phyloP scores from a whole-genome alignment of 2,329 filamentous ascomycete genomes.

The Sporothrix pseudoabietina region DNA sequence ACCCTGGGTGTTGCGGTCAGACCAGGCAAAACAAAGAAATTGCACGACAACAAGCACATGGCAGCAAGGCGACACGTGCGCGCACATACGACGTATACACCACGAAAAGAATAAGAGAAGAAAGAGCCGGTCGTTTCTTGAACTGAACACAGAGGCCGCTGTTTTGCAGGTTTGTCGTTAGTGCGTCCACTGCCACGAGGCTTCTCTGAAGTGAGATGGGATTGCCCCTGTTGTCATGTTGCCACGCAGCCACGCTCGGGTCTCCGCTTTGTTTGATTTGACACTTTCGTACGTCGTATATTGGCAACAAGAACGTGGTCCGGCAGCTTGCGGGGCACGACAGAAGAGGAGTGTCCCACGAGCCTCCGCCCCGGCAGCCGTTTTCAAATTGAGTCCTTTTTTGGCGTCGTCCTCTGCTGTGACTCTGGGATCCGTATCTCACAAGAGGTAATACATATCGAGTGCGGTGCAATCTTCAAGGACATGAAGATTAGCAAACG shows the following conservation, averaged over 20 bases:
- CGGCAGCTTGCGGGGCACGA: background rate
- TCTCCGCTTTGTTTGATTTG: constrained; percentile 19
- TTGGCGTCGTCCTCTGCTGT: background rate
- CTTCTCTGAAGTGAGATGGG: background rate
- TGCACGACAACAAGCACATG: background rate
- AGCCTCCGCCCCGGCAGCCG: background rate
- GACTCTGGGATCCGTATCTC: background rate
- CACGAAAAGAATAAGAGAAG: background rate
- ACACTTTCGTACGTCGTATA: background rate
- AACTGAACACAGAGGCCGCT: background rate
- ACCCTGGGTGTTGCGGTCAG: background rate
- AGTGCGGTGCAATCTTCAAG: background rate
- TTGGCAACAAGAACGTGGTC: background rate
- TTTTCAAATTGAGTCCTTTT: background rate
- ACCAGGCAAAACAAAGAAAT: background rate
- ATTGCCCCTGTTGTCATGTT: background rate
- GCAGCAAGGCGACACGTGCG: background rate
- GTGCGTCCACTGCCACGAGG: constrained; percentile 15
- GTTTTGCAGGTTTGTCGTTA: constrained; percentile 1
- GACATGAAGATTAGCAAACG: constrained; percentile 2
- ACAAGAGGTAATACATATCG: background rate
- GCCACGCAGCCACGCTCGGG: constrained; percentile 4
- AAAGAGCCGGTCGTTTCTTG: background rate
- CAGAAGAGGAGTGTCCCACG: background rate
- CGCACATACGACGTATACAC: too few species aligned